Evolutionary conservation across 2,329 filamentous ascomycete genomes (phyloP), one percentile per base, ranked within the genome.

Genomic region (Pseudogymnoascus sp.): DNA sequence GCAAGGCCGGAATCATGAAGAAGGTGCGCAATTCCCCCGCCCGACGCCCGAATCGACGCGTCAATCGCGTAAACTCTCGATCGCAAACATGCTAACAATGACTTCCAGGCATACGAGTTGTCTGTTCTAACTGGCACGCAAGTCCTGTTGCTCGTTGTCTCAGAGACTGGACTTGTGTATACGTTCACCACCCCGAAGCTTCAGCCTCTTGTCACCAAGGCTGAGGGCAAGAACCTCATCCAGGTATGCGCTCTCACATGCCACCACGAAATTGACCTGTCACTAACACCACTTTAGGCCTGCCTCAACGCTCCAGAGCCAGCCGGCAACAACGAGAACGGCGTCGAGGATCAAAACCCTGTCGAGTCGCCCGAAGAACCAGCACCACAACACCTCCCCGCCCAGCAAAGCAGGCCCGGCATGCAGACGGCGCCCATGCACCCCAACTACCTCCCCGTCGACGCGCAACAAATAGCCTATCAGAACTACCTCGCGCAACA

Each of bases 1-100:
- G 94, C 77, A 99, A 99, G 83, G 94, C 94, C 63, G 94, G 94
- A 72, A 97, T 99, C 78, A 97, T 99, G 94, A 97, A 99, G 84
- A 97, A 97, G 92, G 94, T 97, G 76, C 70, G 87, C 82, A 56
- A 14, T 33, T 16, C 50, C 63, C 63, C 63, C 65, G 21, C 21
- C 21, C 21, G 21, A 21, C 50, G 60, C 64, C 66, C 70, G 70
- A 68, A 67, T 25, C 65, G 66, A 56, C 38, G 31, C 60, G 42
- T 53, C 44, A 31, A 59, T 63, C 35, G 42, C 10, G 14, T 61
- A 14, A 47, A 18, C 47, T 28, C 23, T n/a, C 62, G 63, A 61
- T 65, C 62, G 63, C 67, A 70, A 63, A 71, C 68, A 67, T 56
- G 63, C 68, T 72, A 62, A 71, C 65, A 28, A 53, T 37, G 56